A percentile compares a stretch with the other conserved stretches of the same genome.
Conservation (phyloP, 2,329 filamentous ascomycete species). For the Alternaria burnsii region DNA sequence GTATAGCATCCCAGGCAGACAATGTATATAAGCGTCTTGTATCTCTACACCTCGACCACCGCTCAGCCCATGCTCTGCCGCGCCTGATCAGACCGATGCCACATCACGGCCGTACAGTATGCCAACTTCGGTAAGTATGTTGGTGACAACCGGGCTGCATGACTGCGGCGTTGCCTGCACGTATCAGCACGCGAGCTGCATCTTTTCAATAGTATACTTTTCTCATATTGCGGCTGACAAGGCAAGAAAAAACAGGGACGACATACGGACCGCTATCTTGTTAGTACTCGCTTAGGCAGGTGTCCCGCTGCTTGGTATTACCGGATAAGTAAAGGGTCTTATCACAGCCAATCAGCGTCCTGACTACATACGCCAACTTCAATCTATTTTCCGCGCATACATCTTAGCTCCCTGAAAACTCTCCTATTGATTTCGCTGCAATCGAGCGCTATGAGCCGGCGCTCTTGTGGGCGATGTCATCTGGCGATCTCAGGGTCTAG, state of each 20-base stretch:
- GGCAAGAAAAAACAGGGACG: slow-evolving; percentile 6
- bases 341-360: slow-evolving; percentile 12
- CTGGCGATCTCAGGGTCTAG: background rate
- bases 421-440: slow-evolving; percentile 4
- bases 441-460: background rate
- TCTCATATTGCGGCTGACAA: slow-evolving; percentile 14
- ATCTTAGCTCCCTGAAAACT: background rate
- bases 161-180: background rate
- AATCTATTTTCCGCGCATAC: slow-evolving; percentile 3
- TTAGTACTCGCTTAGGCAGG: slow-evolving; percentile 17
- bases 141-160: background rate
- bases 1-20: background rate
- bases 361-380: background rate
- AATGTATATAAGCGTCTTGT: slow-evolving; percentile 8
- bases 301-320: slow-evolving; percentile 15
- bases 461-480: background rate
- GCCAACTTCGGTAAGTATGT: slow-evolving; percentile 2
- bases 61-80: slow-evolving; percentile 2
- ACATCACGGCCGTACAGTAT: background rate
- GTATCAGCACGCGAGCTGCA: slow-evolving; percentile 12
- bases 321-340: slow-evolving; percentile 15
- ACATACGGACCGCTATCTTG: slow-evolving; percentile 10
- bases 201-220: slow-evolving; percentile 13
- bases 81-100: slow-evolving; percentile 1
- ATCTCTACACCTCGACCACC: background rate